phyloP scores from a whole-genome alignment of 2,329 filamentous ascomycete species.

The Apiospora aurea region DNA sequence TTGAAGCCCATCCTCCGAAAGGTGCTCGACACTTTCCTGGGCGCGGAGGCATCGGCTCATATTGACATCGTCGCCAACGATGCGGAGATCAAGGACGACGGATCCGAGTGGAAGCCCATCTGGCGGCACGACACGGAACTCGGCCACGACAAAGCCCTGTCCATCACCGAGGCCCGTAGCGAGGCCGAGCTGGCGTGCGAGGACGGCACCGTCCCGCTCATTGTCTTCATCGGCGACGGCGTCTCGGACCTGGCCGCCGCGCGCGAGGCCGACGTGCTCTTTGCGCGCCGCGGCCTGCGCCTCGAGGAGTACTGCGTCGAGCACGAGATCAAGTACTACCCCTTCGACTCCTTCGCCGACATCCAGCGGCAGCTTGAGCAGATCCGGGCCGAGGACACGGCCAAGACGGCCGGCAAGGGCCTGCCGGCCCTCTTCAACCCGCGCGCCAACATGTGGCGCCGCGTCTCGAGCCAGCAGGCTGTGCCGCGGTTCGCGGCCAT shows the following conservation, averaged over 20 bases:
- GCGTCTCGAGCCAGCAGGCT: slow-evolving; percentile 64
- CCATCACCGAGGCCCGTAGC: slow-evolving; percentile 66
- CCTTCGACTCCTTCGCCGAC: slow-evolving; percentile 72
- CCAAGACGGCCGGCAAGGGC: slow-evolving; percentile 66
- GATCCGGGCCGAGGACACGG: slow-evolving; percentile 65
- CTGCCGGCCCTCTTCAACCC: slow-evolving; percentile 70
- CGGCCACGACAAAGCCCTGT: slow-evolving; percentile 72
- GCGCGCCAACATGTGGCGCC: slow-evolving; percentile 71
- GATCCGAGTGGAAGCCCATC: slow-evolving; percentile 68
- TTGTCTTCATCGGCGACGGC: slow-evolving; percentile 75
- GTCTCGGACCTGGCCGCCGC: slow-evolving; percentile 72
- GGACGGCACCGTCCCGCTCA: slow-evolving; percentile 68
- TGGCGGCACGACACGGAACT: slow-evolving; percentile 71
- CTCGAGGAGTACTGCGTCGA: slow-evolving; percentile 72
- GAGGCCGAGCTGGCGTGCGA: slow-evolving; percentile 60
- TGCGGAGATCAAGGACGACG: slow-evolving; percentile 64
- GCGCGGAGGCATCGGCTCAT: slow-evolving; percentile 62
- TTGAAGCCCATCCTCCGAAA: slow-evolving; percentile 68
- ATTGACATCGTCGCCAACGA: slow-evolving; percentile 76
- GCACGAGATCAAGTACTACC: slow-evolving; percentile 64
- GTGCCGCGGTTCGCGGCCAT: slow-evolving; percentile 46
- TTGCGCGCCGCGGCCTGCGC: slow-evolving; percentile 68
- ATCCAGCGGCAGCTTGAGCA: slow-evolving; percentile 66
- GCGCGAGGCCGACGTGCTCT: slow-evolving; percentile 71
- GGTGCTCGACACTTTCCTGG: slow-evolving; percentile 70